phyloP scores from a whole-genome alignment of 164 flowering plant species.

The Cinnamomum micranthum region DNA sequence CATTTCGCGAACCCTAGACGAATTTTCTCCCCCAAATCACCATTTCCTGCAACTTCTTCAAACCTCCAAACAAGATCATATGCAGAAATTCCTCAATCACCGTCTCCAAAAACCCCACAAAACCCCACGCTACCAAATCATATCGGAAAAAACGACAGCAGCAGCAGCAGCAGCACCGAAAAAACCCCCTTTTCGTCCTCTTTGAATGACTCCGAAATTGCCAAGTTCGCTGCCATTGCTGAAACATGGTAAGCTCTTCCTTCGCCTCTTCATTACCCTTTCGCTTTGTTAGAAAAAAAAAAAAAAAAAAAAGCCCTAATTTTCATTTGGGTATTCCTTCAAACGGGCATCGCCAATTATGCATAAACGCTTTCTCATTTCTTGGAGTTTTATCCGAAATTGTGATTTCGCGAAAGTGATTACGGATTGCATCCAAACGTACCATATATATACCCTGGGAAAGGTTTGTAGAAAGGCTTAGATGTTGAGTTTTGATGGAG shows the following conservation, averaged over 20 bases:
- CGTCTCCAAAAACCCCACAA: conserved; percentile 8
- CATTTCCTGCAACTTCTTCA: conserved; percentile 7
- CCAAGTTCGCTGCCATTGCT: conserved; percentile 81
- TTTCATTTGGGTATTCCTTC: not conserved
- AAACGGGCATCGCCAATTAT: not conserved
- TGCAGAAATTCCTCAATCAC: conserved; percentile 16
- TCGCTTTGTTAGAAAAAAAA: no score
- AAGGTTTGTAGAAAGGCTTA: not conserved
- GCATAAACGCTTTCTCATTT: not conserved
- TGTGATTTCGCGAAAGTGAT: no score
- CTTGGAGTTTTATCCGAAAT: not conserved
- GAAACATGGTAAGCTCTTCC: conserved; percentile 58
- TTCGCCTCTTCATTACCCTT: not conserved
- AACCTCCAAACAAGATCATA: conserved; percentile 14
- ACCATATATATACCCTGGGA: not conserved
- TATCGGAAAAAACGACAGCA: not conserved
- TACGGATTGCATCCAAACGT: not conserved
- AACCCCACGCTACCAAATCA: not conserved
- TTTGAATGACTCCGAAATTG: conserved; percentile 58
- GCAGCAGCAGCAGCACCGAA: not conserved
- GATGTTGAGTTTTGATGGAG: not conserved
- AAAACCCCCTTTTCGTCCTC: conserved; percentile 36
- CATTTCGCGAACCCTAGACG: conserved; percentile 7
- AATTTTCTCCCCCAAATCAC: conserved; percentile 7
- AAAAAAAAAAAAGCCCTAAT: not conserved